Evolutionary conservation across 139 green algal species (phyloP), one percentile per base, ranked within the genome.

Genomic region (Klebsormidium nitens): DNA sequence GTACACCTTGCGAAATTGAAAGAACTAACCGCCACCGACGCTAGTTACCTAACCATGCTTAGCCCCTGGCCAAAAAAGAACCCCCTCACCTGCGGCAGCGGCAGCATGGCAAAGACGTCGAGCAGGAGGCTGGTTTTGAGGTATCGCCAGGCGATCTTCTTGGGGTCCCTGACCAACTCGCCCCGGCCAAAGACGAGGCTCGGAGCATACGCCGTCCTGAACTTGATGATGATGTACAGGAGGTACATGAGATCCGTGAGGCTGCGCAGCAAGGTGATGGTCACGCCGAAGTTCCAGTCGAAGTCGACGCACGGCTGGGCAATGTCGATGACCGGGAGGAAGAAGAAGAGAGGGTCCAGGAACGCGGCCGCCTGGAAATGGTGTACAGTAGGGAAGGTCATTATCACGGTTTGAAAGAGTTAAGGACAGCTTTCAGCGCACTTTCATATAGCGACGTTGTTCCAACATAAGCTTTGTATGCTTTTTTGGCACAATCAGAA

Each of bases 141-240:
- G 44, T 52, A 52, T 14, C 44, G 44, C 14, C 14, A 17, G 14
- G 44, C 44, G 44, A 52, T 52, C 14, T 28, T 14, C 44, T 17
- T 14, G 14, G 14, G 44, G 44, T 52, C 44, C 44, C 17, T 17
- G 14, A 52, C 44, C 14, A 52, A 17, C 44, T 52, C 44, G 44
- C 44, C 44, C 44, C 17, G 44, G 14, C 14, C 44, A 14, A 52
- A 17, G 44, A 14, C 44, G 44, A n/a, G n/a, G n/a, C n/a, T n/a
- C n/a, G n/a, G n/a, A n/a, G n/a, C 56, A 64, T 19, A 40, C 14
- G 14, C 19, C 14, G 14, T 44, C 14, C 19, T 14, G 14, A 64
- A 14, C 31, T 76, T 61, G 32, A 76, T 26, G 3, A 69, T 28
- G 17, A 76, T 76, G 62, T 76, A 34, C 26, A 74, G 3, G 29